Percentiles rank a stretch among this genome's conserved stretches.
Conservation (phyloP, 768 basidiomycete genomes). For the Lactarius deliciosus region DNA sequence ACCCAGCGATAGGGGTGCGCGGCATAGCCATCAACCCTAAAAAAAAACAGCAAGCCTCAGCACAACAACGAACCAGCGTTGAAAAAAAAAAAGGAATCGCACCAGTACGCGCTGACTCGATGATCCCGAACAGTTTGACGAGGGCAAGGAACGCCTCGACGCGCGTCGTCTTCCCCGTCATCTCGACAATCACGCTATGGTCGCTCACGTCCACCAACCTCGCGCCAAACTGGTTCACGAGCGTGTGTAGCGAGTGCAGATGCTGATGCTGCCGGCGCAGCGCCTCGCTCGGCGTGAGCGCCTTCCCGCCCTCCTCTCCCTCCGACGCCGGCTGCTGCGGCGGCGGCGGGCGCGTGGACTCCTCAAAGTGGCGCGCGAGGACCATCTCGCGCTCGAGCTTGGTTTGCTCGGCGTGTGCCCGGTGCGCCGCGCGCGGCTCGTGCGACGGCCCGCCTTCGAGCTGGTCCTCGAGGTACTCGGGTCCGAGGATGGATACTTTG, state of each 20-base stretch:
- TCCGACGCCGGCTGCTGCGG: neutral
- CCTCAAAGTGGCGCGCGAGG: conserved; percentile 79
- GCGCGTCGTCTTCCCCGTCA: conserved; percentile 87
- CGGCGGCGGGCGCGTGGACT: conserved; percentile 41
- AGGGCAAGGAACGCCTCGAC: conserved; percentile 92
- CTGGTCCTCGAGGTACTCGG: conserved; percentile 94
- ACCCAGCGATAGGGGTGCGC: conserved; percentile 78
- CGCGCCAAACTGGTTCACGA: conserved; percentile 87
- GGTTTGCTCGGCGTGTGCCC: conserved; percentile 35
- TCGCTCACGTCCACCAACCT: conserved; percentile 94
- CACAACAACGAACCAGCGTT: neutral
- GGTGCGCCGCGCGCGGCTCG: conserved; percentile 52
- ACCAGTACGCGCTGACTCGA: conserved; percentile 96
- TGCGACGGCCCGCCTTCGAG: conserved; percentile 82
- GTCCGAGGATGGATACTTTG: conserved; percentile 96
- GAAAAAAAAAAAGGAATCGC: conserved; percentile 32
- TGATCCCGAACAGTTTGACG: conserved; percentile 90
- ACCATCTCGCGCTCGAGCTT: conserved; percentile 71
- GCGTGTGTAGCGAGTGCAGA: conserved; percentile 79
- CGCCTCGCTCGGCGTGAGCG: conserved; percentile 67
- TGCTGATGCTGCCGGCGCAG: conserved; percentile 88
- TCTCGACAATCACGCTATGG: conserved; percentile 91
- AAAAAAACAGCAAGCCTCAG: neutral
- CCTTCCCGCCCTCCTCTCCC: conserved; percentile 26
- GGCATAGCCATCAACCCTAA: conserved; percentile 99